These are phyloP conservation scores for Drechslera avenae DNA, from an alignment of 2,329 filamentous ascomycete genomes.

Conservation along the genomic window DNA sequence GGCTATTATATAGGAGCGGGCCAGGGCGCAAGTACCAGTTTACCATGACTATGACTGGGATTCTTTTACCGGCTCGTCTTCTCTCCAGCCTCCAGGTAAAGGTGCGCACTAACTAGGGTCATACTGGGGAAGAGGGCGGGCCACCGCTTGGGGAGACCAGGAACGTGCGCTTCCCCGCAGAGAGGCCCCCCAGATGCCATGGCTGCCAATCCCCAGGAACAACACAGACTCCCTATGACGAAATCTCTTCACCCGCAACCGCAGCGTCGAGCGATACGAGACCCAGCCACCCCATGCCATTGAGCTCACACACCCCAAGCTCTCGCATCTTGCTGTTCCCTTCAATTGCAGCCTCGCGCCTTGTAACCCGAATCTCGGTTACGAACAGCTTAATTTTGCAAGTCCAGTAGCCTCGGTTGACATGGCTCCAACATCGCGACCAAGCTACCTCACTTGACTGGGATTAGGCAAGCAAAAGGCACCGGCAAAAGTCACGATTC, in stretches of 20 bases:
- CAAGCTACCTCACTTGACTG: constrained; percentile 8
- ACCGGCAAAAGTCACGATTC: constrained; percentile 22
- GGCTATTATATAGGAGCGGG: constrained; percentile 21
- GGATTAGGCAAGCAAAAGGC: constrained; percentile 7
- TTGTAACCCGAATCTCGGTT: not conserved
- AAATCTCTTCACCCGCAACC: constrained; percentile 12
- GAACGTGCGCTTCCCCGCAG: constrained; percentile 35
- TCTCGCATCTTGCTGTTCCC: not conserved
- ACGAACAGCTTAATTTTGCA: constrained; percentile 1
- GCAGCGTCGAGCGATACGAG: constrained; percentile 2
- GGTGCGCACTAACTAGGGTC: constrained; percentile 10
- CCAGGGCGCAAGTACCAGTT: constrained; percentile 19
- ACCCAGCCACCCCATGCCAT: not conserved
- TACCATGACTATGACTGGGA: constrained; percentile 27
- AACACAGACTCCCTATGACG: constrained; percentile 29
- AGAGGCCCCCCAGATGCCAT: constrained; percentile 8
- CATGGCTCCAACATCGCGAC: constrained; percentile 7
- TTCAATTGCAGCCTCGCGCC: not conserved
- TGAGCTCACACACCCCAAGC: not conserved
- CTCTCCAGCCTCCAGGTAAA: constrained; percentile 18
- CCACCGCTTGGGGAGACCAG: constrained; percentile 17
- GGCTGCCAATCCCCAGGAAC: constrained; percentile 31
- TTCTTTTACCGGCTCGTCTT: constrained; percentile 16
- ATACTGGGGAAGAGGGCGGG: constrained; percentile 19
- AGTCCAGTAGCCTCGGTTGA: constrained; percentile 13